A percentile compares a stretch with the other conserved stretches of the same genome.
Conservation (phyloP, 768 basidiomycete species). For the Amanita pseudoporphyria region DNA sequence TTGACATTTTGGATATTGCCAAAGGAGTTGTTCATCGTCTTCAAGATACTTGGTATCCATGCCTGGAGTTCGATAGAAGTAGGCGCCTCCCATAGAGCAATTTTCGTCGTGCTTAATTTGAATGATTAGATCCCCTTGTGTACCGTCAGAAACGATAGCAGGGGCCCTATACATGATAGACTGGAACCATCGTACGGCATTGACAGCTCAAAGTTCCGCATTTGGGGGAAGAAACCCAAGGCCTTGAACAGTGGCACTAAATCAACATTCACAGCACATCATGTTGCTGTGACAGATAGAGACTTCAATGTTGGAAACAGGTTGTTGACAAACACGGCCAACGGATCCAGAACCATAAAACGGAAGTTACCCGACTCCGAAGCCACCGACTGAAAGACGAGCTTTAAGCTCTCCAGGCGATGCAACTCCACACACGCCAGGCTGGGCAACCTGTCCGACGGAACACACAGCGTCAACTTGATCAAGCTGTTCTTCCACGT, state of each 20-base stretch:
- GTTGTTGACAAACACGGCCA: constrained; percentile 35
- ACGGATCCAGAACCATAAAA: constrained; percentile 24
- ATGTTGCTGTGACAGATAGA: constrained; percentile 26
- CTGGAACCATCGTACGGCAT: constrained; percentile 38
- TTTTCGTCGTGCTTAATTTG: constrained; percentile 23
- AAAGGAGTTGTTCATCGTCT: constrained; percentile 19
- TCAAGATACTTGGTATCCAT: constrained; percentile 34
- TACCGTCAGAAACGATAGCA: constrained; percentile 26
- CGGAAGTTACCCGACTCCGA: constrained; percentile 21
- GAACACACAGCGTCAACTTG: constrained; percentile 29
- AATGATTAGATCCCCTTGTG: constrained; percentile 27
- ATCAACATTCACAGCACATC: constrained; percentile 28
- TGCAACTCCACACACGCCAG: constrained; percentile 25
- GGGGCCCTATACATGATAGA: constrained; percentile 21
- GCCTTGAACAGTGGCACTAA: constrained; percentile 26
- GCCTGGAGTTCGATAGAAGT: constrained; percentile 12
- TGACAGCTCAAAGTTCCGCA: constrained; percentile 28
- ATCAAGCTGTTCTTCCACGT: constrained; percentile 22
- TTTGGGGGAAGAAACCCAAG: constrained; percentile 29
- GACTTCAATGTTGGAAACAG: constrained; percentile 27
- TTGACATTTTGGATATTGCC: constrained; percentile 23
- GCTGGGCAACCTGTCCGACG: constrained; percentile 23
- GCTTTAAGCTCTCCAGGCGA: constrained; percentile 24
- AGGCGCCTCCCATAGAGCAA: constrained; percentile 12
- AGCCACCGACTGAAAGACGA: constrained; percentile 25